These are phyloP conservation scores for Pseudozyma flocculosa DNA, from an alignment of 1,284 basidiomycete species.

Conservation along the genomic window DNA sequence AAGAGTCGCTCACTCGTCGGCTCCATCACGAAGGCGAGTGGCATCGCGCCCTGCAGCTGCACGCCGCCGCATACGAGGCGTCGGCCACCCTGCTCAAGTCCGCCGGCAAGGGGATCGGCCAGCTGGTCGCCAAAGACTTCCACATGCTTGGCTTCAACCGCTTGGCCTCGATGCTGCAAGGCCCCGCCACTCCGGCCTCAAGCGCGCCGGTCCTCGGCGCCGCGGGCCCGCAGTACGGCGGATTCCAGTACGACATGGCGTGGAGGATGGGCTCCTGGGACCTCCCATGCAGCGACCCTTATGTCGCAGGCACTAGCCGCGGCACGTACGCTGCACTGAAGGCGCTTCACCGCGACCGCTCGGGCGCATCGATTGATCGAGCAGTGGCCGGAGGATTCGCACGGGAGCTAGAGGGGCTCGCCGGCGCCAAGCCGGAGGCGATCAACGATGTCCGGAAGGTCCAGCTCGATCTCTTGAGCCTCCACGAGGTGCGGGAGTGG, in stretches of 20 bases:
- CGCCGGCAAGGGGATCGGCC: background rate
- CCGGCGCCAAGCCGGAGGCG: slow-evolving; percentile 21
- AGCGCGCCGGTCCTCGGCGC: too few relatives aligned
- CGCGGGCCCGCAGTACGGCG: too few relatives aligned
- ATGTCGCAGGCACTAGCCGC: slow-evolving; percentile 44
- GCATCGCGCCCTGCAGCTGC: slow-evolving; percentile 83
- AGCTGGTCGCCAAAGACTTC: slow-evolving; percentile 59
- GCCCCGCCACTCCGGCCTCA: slow-evolving; percentile 45
- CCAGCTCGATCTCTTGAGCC: slow-evolving; percentile 27
- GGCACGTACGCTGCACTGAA: slow-evolving; percentile 76
- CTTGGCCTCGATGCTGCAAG: slow-evolving; percentile 62
- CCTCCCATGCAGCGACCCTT: slow-evolving; percentile 32
- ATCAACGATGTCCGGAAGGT: slow-evolving; percentile 13
- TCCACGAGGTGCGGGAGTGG: slow-evolving; percentile 33
- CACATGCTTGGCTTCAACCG: slow-evolving; percentile 84
- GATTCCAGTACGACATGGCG: slow-evolving; percentile 75
- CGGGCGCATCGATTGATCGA: slow-evolving; percentile 11
- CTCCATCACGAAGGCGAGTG: slow-evolving; percentile 91
- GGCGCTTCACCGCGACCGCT: slow-evolving; percentile 63
- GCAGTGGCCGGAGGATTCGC: slow-evolving; percentile 13
- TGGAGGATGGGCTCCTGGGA: slow-evolving; percentile 94
- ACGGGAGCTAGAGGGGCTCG: slow-evolving; percentile 26
- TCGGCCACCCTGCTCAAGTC: slow-evolving; percentile 1
- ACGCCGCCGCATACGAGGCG: slow-evolving; percentile 75
- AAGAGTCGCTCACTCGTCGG: slow-evolving; percentile 74